A percentile compares a stretch with the other conserved stretches of the same genome.
Evolutionary conservation across 2,329 filamentous ascomycete genomes (phyloP).

Genomic region (Akanthomyces lecanii): DNA sequence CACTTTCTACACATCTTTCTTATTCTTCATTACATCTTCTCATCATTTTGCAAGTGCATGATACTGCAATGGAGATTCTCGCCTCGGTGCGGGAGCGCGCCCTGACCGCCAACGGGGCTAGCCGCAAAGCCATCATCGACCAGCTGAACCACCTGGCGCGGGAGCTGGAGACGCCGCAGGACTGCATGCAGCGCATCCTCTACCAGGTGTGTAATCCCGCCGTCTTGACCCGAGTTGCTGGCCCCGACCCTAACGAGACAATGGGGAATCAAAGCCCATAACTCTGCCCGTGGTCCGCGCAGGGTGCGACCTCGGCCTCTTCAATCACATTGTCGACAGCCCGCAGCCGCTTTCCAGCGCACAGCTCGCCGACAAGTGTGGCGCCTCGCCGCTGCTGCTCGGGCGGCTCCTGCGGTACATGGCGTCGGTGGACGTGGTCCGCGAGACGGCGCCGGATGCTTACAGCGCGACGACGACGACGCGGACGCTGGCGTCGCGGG

Average conservation of each 20-base stretch:
- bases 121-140: conserved; percentile 8
- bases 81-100: background rate
- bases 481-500: background rate
- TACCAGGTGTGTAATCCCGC: background rate
- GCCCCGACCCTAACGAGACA: too few species aligned
- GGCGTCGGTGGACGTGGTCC: background rate
- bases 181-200: conserved; percentile 7
- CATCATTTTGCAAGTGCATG: too few species aligned
- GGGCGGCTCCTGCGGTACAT: conserved; percentile 1
- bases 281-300: background rate
- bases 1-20: too few species aligned
- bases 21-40: too few species aligned
- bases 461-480: conserved; percentile 9
- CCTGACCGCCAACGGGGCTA: background rate
- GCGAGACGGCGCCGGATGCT: background rate
- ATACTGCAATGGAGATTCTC: background rate
- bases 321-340: conserved; percentile 10
- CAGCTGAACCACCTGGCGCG: conserved; percentile 3
- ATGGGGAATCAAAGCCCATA: background rate
- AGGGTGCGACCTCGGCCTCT: conserved; percentile 4
- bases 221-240: too few species aligned
- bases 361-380: background rate
- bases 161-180: conserved; percentile 2
- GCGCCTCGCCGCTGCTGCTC: background rate
- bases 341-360: background rate